Conservation (phyloP, 78 protist genomes). For the Dictyostelium citrinum region DNA sequence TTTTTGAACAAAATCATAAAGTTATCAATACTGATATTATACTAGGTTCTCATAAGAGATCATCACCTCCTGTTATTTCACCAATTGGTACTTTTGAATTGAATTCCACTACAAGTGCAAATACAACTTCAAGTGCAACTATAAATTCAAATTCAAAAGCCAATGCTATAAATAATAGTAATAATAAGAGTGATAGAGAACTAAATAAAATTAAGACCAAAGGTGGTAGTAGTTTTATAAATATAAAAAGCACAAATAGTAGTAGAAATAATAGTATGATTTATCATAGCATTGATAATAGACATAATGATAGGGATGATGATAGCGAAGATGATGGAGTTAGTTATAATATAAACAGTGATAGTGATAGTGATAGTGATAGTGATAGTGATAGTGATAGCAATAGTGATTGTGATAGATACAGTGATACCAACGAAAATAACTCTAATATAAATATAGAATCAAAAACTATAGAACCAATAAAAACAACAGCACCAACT, state of each 20-base stretch:
- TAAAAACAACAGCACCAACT: neutral
- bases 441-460: neutral
- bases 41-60: neutral
- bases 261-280: neutral
- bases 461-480: neutral
- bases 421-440: neutral
- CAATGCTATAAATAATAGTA: neutral
- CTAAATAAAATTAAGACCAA: neutral
- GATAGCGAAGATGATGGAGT: neutral
- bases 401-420: neutral
- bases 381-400: neutral
- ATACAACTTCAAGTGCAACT: neutral
- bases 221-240: neutral
- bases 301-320: neutral
- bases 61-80: neutral
- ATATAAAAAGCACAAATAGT: neutral
- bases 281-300: neutral
- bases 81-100: neutral
- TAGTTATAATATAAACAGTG: neutral
- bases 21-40: neutral
- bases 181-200: neutral
- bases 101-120: neutral
- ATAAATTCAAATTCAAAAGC: neutral
- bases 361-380: neutral
- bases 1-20: neutral